Evolutionary conservation across 2,329 filamentous ascomycete genomes (phyloP).

Genomic region (Nemania sp.): DNA sequence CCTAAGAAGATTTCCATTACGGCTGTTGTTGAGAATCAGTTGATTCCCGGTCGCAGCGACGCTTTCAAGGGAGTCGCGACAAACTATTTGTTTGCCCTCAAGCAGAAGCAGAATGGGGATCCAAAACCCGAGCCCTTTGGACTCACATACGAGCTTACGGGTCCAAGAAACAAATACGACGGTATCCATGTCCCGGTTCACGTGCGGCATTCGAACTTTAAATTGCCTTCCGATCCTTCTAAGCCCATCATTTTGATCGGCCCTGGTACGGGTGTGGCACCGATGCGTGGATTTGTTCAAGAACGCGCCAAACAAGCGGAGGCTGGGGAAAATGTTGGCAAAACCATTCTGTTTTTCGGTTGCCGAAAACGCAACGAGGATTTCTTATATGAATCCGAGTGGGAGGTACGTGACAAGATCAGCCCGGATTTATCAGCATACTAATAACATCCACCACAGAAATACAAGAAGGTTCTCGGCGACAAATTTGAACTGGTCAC

Average conservation of each 20-base stretch:
- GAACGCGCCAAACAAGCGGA: constrained; percentile 84
- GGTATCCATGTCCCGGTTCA: constrained; percentile 94
- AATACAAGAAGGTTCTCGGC: constrained; percentile 80
- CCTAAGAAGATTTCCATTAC: constrained; percentile 95
- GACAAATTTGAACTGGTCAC: constrained; percentile 89
- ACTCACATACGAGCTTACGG: constrained; percentile 81
- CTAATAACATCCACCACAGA: constrained; percentile 52
- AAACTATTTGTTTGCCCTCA: constrained; percentile 92
- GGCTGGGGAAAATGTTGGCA: constrained; percentile 79
- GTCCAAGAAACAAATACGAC: constrained; percentile 95
- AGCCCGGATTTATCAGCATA: neutral
- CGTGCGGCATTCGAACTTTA: constrained; percentile 98
- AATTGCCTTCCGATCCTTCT: constrained; percentile 90
- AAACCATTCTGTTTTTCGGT: constrained; percentile 91
- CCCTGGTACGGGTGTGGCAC: constrained; percentile 93
- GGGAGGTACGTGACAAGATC: constrained; percentile 69
- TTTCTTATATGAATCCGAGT: constrained; percentile 89
- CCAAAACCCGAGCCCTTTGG: constrained; percentile 80
- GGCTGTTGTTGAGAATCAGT: constrained; percentile 85
- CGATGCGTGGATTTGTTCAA: constrained; percentile 93
- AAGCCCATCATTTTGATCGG: constrained; percentile 97
- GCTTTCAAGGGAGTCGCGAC: constrained; percentile 91
- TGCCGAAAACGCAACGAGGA: constrained; percentile 88
- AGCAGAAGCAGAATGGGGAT: constrained; percentile 94
- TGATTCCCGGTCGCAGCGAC: constrained; percentile 75